phyloP scores from a whole-genome alignment of 2,329 filamentous ascomycete species.

The Xylaria sp. region DNA sequence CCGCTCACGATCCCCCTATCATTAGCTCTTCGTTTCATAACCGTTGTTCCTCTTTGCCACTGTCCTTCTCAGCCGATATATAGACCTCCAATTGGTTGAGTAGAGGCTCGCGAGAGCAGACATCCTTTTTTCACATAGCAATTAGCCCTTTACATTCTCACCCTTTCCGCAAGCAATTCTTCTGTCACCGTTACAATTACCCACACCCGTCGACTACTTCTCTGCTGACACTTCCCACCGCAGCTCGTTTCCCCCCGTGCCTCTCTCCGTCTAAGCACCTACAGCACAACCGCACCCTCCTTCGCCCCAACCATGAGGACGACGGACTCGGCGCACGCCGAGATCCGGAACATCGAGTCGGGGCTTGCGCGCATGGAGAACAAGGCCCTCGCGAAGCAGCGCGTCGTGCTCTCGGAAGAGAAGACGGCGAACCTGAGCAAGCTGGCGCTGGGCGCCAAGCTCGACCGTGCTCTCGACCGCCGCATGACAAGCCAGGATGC shows the following conservation, averaged over 20 bases:
- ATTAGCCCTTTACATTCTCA: not conserved
- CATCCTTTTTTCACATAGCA: too few species aligned
- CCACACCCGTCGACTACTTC: not conserved
- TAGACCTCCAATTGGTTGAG: not conserved
- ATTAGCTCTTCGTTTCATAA: not conserved
- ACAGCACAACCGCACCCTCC: conserved; percentile 68
- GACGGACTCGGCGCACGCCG: conserved; percentile 65
- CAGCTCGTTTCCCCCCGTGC: conserved; percentile 57
- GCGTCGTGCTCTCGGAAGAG: conserved; percentile 80
- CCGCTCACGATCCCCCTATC: conserved; percentile 4
- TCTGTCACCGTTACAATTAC: not conserved
- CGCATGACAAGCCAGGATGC: conserved; percentile 92
- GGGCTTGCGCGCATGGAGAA: conserved; percentile 90
- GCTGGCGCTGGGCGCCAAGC: conserved; percentile 87
- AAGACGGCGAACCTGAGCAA: conserved; percentile 87
- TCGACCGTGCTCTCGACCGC: conserved; percentile 86
- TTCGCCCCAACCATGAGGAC: conserved; percentile 68
- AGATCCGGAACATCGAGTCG: conserved; percentile 77
- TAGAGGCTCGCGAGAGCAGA: not conserved
- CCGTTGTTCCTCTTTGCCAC: not conserved
- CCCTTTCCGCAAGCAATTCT: not conserved
- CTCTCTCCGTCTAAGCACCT: conserved; percentile 69
- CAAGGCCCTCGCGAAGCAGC: conserved; percentile 83
- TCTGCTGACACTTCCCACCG: conserved; percentile 5
- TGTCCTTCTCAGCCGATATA: not conserved